A percentile compares a stretch with the other conserved stretches of the same genome.
phyloP scores from a whole-genome alignment of 2,329 filamentous ascomycete species.

The Ceratocystis ficicola region DNA sequence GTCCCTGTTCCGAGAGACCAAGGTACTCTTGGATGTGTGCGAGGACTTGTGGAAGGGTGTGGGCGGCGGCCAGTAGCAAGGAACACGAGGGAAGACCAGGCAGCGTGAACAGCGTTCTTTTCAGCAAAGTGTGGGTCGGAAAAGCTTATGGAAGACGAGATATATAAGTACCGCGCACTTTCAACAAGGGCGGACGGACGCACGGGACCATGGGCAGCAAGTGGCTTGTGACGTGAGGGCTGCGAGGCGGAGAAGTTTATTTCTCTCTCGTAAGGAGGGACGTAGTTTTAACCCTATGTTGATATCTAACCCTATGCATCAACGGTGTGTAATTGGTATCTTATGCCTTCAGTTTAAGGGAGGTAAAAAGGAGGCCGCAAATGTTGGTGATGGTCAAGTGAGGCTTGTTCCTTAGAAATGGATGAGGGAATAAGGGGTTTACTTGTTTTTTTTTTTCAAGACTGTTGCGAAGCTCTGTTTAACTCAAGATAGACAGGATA shows the following conservation, averaged over 20 bases:
- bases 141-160: not conserved
- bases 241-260: not conserved
- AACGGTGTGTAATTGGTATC: not conserved
- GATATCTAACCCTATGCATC: not conserved
- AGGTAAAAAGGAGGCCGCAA: not conserved
- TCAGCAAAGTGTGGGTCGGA: no score
- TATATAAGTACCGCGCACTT: not conserved
- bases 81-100: not conserved
- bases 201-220: not conserved
- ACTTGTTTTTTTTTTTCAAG: not conserved
- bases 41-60: slow-evolving; percentile 7
- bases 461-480: not conserved
- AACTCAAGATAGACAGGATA: no score
- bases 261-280: not conserved
- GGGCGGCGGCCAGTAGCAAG: not conserved
- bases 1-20: slow-evolving; percentile 11
- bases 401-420: not conserved
- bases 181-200: not conserved
- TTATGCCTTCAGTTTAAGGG: not conserved
- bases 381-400: not conserved
- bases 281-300: not conserved
- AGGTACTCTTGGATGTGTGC: slow-evolving; percentile 13
- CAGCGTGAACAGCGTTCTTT: no score
- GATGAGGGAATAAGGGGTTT: not conserved
- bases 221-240: slow-evolving; percentile 4